Percentiles rank a stretch among this genome's conserved stretches.
phyloP scores from a whole-genome alignment of 306 rosid species.

The Gillenia trifoliata region DNA sequence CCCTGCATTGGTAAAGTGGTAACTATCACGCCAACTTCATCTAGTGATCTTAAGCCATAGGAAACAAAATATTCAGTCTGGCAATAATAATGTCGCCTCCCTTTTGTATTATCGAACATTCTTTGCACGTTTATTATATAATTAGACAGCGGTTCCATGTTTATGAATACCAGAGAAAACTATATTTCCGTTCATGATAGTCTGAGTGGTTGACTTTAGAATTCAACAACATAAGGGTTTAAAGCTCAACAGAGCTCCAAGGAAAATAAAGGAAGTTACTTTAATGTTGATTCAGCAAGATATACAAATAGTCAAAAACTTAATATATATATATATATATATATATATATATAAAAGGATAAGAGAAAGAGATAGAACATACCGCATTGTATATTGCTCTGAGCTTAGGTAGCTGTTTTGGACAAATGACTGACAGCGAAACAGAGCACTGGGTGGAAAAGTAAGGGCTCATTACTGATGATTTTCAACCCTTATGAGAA shows the following conservation, averaged over 20 bases:
- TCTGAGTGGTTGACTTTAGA: slow-evolving; percentile 9
- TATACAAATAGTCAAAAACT: slow-evolving; percentile 4
- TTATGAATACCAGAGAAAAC: neutral
- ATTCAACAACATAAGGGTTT: neutral
- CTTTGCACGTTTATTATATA: neutral
- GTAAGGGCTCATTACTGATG: slow-evolving; percentile 12
- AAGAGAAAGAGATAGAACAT: slow-evolving; percentile 12
- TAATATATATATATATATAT: neutral
- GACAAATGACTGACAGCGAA: slow-evolving; percentile 88
- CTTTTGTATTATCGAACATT: neutral
- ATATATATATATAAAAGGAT: neutral
- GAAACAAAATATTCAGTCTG: neutral
- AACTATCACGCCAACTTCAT: slow-evolving; percentile 9
- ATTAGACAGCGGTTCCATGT: neutral
- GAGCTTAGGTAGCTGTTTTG: slow-evolving; percentile 83
- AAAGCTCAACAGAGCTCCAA: neutral
- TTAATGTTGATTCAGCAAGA: neutral
- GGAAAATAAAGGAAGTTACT: slow-evolving; percentile 6
- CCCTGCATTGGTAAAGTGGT: slow-evolving; percentile 60
- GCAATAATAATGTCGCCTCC: neutral
- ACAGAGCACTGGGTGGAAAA: slow-evolving; percentile 64
- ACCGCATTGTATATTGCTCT: slow-evolving; percentile 80
- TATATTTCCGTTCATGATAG: neutral
- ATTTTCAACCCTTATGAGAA: neutral
- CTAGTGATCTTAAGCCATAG: neutral